A percentile compares a stretch with the other conserved stretches of the same genome.
Conservation (phyloP, 1,139 yeast species). For the Kodamaea sp. region DNA sequence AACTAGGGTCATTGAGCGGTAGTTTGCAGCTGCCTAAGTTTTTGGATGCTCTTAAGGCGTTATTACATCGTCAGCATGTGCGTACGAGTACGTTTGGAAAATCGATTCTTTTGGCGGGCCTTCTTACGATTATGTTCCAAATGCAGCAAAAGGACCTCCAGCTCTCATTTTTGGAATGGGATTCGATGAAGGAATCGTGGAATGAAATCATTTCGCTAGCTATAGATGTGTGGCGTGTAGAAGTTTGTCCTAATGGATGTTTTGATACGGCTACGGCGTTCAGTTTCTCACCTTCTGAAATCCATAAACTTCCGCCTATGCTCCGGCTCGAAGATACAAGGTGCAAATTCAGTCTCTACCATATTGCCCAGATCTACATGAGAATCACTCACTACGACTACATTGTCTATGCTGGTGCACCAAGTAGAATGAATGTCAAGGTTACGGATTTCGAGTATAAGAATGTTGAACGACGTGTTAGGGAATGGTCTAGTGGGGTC, state of each 20-base stretch:
- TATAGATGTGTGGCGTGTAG: slow-evolving; percentile 57
- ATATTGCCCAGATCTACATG: slow-evolving; percentile 16
- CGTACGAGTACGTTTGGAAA: slow-evolving; percentile 57
- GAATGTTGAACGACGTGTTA: slow-evolving; percentile 12
- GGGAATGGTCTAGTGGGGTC: slow-evolving; percentile 11
- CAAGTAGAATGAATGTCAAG: slow-evolving; percentile 17
- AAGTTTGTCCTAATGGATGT: slow-evolving; percentile 30
- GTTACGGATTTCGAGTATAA: slow-evolving; percentile 12
- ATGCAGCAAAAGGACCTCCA: slow-evolving; percentile 73
- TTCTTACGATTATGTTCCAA: slow-evolving; percentile 66
- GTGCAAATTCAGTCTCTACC: slow-evolving; percentile 44
- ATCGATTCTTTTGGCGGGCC: slow-evolving; percentile 65
- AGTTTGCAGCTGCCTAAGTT: slow-evolving; percentile 29
- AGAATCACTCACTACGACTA: slow-evolving; percentile 17
- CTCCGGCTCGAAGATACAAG: slow-evolving; percentile 31
- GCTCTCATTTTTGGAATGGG: slow-evolving; percentile 37
- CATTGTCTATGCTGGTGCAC: slow-evolving; percentile 17
- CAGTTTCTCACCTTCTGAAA: slow-evolving; percentile 15
- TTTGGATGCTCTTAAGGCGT: slow-evolving; percentile 53
- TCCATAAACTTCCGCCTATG: slow-evolving; percentile 22
- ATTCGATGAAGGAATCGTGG: slow-evolving; percentile 51
- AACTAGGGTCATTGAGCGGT: slow-evolving; percentile 7
- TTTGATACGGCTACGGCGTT: slow-evolving; percentile 27
- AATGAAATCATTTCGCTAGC: slow-evolving; percentile 63
- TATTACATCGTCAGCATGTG: slow-evolving; percentile 54